Conservation (phyloP, 106 monocot species). For the Ottelia alismoides region DNA sequence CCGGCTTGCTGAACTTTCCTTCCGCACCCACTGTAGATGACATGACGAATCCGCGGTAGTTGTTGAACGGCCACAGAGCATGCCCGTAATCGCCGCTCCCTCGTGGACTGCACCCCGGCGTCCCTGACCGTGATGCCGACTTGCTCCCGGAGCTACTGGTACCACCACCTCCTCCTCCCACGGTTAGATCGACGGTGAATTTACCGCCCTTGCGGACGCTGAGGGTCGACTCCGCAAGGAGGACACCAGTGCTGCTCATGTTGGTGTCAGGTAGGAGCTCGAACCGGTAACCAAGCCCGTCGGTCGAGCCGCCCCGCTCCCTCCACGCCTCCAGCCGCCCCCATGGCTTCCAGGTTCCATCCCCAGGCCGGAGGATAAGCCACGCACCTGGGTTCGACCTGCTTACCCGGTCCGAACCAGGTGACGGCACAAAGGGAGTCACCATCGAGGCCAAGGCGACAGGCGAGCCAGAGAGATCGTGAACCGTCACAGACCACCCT, state of each 20-base stretch:
- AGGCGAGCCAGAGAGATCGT: conserved; percentile 87
- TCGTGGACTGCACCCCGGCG: conserved; percentile 64
- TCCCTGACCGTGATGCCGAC: conserved; percentile 14
- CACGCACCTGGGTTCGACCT: conserved; percentile 90
- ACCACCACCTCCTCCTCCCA: background rate
- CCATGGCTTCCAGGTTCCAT: conserved; percentile 94
- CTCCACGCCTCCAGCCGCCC: conserved; percentile 95
- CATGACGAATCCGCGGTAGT: conserved; percentile 81
- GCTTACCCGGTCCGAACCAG: conserved; percentile 80
- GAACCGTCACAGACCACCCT: conserved; percentile 90
- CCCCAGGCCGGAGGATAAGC: conserved; percentile 80
- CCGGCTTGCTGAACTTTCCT: conserved; percentile 36
- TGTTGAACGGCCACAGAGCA: background rate
- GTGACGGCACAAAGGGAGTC: conserved; percentile 90
- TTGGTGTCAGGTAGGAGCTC: conserved; percentile 56
- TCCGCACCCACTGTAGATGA: conserved; percentile 78
- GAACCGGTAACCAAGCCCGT: conserved; percentile 73
- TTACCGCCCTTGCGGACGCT: conserved; percentile 60
- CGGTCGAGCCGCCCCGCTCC: conserved; percentile 60
- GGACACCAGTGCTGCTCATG: conserved; percentile 22
- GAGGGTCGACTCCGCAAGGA: conserved; percentile 51
- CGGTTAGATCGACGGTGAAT: conserved; percentile 60
- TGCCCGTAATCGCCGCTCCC: conserved; percentile 43
- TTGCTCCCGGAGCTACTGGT: background rate
- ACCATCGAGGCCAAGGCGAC: conserved; percentile 92